phyloP scores from a whole-genome alignment of 2,329 filamentous ascomycete genomes.

The Myriosclerotinia duriaeana region DNA sequence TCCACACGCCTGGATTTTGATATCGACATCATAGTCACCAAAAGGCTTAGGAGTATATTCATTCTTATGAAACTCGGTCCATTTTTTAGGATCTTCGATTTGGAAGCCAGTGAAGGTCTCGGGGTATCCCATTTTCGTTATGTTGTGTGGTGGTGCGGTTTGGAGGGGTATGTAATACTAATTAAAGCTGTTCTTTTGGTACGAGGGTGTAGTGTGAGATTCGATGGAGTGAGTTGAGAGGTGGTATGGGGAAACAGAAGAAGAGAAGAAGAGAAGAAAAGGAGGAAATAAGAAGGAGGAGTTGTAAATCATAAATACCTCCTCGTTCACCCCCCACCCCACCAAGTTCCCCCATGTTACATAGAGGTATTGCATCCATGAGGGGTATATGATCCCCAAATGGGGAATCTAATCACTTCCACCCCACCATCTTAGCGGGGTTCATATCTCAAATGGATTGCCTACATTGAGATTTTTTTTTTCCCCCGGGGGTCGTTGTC shows the following conservation, averaged over 20 bases:
- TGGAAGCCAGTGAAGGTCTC: slow-evolving; percentile 63
- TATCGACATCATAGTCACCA: slow-evolving; percentile 81
- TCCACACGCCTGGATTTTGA: slow-evolving; percentile 81
- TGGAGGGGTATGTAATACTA: not conserved
- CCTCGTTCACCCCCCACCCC: not conserved
- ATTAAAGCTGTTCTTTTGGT: not conserved
- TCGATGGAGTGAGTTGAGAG: not conserved
- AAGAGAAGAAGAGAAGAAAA: not conserved
- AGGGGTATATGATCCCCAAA: not conserved
- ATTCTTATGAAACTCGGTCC: slow-evolving; percentile 40
- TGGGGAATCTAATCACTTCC: not conserved
- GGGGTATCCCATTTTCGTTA: slow-evolving; percentile 45
- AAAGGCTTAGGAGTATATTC: slow-evolving; percentile 83
- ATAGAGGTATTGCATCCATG: not conserved
- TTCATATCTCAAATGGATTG: not conserved
- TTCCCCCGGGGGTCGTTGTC: slow-evolving; percentile 1
- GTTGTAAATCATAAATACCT: slow-evolving; percentile 13
- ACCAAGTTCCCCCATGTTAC: not conserved
- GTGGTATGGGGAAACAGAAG: slow-evolving; percentile 10
- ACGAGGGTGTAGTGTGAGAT: not conserved
- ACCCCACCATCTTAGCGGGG: slow-evolving; percentile 2
- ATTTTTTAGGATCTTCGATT: slow-evolving; percentile 44
- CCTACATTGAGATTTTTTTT: not conserved
- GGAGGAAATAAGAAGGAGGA: not conserved
- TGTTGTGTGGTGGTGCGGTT: not conserved